phyloP scores from a whole-genome alignment of 768 basidiomycete genomes.

The Collybiopsis luxurians region DNA sequence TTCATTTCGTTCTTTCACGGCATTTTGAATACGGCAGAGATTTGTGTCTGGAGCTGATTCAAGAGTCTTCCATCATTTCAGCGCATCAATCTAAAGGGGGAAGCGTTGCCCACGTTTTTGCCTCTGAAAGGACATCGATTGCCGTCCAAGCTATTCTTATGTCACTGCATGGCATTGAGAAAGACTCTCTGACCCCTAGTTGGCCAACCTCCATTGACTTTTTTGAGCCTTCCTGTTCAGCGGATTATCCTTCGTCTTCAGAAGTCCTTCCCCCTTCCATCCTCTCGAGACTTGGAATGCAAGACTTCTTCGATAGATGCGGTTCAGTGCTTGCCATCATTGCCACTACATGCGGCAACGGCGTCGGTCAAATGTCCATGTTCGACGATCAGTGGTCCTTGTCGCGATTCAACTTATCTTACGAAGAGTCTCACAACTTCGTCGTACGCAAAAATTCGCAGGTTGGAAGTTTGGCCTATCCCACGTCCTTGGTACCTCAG shows the following conservation, averaged over 20 bases:
- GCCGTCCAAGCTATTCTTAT: slow-evolving; percentile 76
- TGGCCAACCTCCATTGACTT: slow-evolving; percentile 85
- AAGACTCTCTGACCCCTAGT: slow-evolving; percentile 62
- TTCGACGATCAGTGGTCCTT: slow-evolving; percentile 84
- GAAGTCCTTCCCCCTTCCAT: slow-evolving; percentile 55
- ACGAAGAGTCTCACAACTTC: slow-evolving; percentile 70
- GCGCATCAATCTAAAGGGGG: slow-evolving; percentile 33
- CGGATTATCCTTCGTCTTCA: slow-evolving; percentile 71
- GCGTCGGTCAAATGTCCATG: slow-evolving; percentile 73
- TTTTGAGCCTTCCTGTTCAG: slow-evolving; percentile 41
- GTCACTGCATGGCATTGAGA: slow-evolving; percentile 69
- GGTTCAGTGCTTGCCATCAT: slow-evolving; percentile 56
- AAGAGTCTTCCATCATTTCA: slow-evolving; percentile 54
- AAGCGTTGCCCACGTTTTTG: slow-evolving; percentile 41
- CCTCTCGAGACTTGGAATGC: slow-evolving; percentile 61
- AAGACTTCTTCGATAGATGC: slow-evolving; percentile 69
- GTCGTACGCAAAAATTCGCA: slow-evolving; percentile 69
- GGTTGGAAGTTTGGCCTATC: slow-evolving; percentile 62
- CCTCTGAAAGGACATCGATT: slow-evolving; percentile 72
- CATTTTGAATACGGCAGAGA: slow-evolving; percentile 86
- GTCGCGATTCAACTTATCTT: slow-evolving; percentile 52
- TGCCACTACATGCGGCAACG: slow-evolving; percentile 55
- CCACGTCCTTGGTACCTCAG: slow-evolving; percentile 53
- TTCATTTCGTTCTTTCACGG: slow-evolving; percentile 81
- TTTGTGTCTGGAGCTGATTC: slow-evolving; percentile 75